A percentile compares a stretch with the other conserved stretches of the same genome.
These are phyloP conservation scores for Ajuga chamaepitys DNA, from an alignment of 257 asterid genomes.

Conservation along the genomic window DNA sequence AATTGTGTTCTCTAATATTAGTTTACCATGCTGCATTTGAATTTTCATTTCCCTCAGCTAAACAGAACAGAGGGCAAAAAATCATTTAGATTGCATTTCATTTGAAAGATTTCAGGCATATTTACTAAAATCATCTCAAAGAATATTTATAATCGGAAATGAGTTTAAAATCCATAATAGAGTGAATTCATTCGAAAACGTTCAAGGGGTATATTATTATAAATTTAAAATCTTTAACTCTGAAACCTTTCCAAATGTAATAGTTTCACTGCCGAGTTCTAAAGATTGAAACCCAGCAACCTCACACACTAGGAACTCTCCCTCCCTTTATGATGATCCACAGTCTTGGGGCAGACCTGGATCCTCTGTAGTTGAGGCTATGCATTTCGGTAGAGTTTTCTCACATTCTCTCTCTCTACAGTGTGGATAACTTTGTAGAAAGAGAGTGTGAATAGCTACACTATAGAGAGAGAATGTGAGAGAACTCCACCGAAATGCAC, in stretches of 20 bases:
- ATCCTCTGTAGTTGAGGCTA: too few species aligned
- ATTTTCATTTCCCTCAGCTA: not conserved
- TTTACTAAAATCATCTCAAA: not conserved
- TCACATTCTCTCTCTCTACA: too few species aligned
- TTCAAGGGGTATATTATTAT: not conserved
- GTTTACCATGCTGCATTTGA: not conserved
- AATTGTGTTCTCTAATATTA: not conserved
- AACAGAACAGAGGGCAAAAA: slow-evolving; percentile 2
- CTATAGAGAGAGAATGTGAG: too few species aligned
- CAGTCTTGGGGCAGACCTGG: too few species aligned
- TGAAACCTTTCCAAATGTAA: not conserved
- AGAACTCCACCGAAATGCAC: too few species aligned
- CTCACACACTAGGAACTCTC: too few species aligned
- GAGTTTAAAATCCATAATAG: not conserved
- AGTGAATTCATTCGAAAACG: slow-evolving; percentile 1
- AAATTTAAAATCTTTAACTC: not conserved
- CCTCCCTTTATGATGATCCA: too few species aligned
- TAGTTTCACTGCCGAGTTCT: not conserved
- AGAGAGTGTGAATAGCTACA: too few species aligned
- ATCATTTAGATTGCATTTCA: not conserved
- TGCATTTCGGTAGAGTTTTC: too few species aligned
- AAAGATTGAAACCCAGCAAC: not conserved
- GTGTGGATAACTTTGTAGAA: too few species aligned
- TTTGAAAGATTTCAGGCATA: not conserved
- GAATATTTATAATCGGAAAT: not conserved